phyloP scores from a whole-genome alignment of 2,329 filamentous ascomycete genomes.

The Neofusicoccum kwambonambiense region DNA sequence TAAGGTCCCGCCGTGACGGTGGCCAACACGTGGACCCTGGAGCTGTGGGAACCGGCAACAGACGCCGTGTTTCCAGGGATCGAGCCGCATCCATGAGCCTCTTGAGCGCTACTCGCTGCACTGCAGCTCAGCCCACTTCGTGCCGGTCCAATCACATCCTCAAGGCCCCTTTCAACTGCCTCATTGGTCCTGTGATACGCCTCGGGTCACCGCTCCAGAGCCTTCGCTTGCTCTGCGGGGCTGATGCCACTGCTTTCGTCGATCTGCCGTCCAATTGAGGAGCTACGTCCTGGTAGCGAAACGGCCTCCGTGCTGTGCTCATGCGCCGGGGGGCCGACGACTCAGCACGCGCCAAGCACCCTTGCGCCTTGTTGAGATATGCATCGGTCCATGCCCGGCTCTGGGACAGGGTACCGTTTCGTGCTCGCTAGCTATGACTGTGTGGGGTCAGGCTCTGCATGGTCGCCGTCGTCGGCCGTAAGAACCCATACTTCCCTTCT shows the following conservation, averaged over 20 bases:
- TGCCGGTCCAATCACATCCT: not conserved
- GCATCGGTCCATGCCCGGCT: not conserved
- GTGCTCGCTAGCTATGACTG: not conserved
- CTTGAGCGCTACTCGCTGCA: not conserved
- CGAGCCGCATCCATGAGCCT: not conserved
- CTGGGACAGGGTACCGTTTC: conserved; percentile 1
- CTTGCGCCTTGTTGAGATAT: conserved; percentile 1
- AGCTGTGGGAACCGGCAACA: not conserved
- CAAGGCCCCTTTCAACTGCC: not conserved
- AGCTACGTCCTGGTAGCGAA: not conserved
- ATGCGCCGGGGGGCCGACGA: not conserved
- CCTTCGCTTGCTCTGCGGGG: conserved; percentile 1
- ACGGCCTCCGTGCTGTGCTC: not conserved
- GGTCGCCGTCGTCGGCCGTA: not conserved
- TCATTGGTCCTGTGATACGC: conserved; percentile 1
- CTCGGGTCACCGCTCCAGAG: conserved; percentile 8
- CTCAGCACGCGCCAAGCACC: not conserved
- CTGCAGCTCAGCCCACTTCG: conserved; percentile 1
- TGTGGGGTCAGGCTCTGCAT: conserved; percentile 1
- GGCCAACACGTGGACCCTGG: conserved; percentile 7
- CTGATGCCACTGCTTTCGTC: not conserved
- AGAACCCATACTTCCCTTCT: not conserved
- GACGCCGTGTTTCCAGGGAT: not conserved
- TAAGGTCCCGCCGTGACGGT: not conserved
- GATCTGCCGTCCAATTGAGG: conserved; percentile 15